These are phyloP conservation scores for Pythium folliculosum DNA, from an alignment of 352 stramenopile genomes.

Conservation along the genomic window DNA sequence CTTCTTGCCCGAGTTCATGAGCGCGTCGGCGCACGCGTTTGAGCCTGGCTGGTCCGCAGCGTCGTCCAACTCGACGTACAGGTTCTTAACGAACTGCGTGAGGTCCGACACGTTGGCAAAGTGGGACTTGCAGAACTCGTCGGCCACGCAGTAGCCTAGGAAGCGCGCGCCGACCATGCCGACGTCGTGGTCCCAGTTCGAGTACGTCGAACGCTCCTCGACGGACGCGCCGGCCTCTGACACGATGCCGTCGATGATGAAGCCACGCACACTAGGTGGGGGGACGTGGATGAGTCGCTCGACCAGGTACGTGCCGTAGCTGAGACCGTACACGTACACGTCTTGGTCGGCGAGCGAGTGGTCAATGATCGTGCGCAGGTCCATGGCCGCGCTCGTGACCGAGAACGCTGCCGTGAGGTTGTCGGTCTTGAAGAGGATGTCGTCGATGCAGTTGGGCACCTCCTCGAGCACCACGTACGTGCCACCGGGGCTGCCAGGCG, in stretches of 20 bases:
- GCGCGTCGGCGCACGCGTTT: constrained; percentile 52
- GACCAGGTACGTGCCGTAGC: constrained; percentile 37
- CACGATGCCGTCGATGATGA: constrained; percentile 33
- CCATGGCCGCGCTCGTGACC: constrained; percentile 26
- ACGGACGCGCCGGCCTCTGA: constrained; percentile 29
- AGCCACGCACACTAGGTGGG: constrained; percentile 23
- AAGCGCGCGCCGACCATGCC: constrained; percentile 59
- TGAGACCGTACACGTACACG: constrained; percentile 26
- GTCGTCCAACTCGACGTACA: constrained; percentile 60
- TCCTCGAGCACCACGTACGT: constrained; percentile 18
- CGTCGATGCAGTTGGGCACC: constrained; percentile 24
- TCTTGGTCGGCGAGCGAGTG: constrained; percentile 21
- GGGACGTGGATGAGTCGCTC: constrained; percentile 32
- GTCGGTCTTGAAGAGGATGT: constrained; percentile 32
- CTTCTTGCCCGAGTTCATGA: constrained; percentile 36
- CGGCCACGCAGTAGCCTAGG: constrained; percentile 49
- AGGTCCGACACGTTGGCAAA: constrained; percentile 58
- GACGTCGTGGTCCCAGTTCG: constrained; percentile 81
- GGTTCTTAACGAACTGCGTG: constrained; percentile 42
- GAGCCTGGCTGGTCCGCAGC: constrained; percentile 39
- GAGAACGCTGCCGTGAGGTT: constrained; percentile 23
- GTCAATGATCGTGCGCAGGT: constrained; percentile 29
- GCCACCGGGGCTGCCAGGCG: constrained; percentile 16
- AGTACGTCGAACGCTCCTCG: constrained; percentile 68
- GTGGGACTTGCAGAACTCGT: constrained; percentile 66